Evolutionary conservation across 179 eudicot genomes (phyloP), one percentile per base, ranked within the genome.

Genomic region (Sideroxylon spinosum): DNA sequence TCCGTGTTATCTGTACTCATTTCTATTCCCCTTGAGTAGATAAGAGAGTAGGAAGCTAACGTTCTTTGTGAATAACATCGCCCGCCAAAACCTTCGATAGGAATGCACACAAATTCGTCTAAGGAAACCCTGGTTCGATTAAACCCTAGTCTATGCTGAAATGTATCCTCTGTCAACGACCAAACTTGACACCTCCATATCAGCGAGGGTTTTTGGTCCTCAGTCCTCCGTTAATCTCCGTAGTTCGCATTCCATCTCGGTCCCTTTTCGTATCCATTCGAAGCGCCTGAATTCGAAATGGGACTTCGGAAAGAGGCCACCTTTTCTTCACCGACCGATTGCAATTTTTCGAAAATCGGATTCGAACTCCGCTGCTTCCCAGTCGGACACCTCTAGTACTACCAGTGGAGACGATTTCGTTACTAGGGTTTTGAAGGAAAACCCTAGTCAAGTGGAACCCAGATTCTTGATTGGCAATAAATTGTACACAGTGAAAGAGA

Each of bases 391-490:
- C 6, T 6, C 57, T 37, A 16, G 76, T 9, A 70, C 25, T 19
- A 63, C 76, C 7, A 62, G 74, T 4, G 63, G 77, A 53, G 92
- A 88, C 20, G 98, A 94, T 88, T 90, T 88, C 77, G 86, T 93
- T 55, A 81, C 97, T 9, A 88, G 94, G 91, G 90, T 93, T 83
- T 88, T 94, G 87, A 90, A 84, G 82, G 90, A 90, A 81, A 93
- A 94, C 82, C 98, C 98, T 78, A 89, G 92, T 78, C 97, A 91
- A 81, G 89, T 94, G 19, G 98, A 93, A 84, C 97, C 97, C 84
- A 89, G 73, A 82, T 88, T 75, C 62, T 81, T 85, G 77, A 78
- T 90, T 79, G 93, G 94, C n/a, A 81, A 83, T 49, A 84, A 87
- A 67, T 86, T 94, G 26, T 90, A 85, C 57, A 90, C 96, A 22